These are phyloP conservation scores for Leucogyrophana mollusca DNA, from an alignment of 768 basidiomycete species.

Conservation along the genomic window DNA sequence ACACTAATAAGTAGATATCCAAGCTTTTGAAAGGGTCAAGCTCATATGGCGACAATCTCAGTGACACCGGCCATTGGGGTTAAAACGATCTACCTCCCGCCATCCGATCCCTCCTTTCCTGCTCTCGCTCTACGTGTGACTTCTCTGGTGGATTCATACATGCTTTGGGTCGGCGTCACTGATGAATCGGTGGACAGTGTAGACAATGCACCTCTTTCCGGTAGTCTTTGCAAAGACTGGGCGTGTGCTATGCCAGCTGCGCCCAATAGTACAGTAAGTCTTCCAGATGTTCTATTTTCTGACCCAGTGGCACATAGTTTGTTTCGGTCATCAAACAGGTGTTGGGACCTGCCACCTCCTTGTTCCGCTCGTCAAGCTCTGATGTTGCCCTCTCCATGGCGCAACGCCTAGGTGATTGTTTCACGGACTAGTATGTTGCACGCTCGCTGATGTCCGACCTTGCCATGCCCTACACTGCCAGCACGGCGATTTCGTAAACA, in stretches of 20 bases:
- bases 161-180: slow-evolving; percentile 79
- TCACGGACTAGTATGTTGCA: slow-evolving; percentile 10
- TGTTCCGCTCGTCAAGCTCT: slow-evolving; percentile 60
- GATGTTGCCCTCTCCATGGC: slow-evolving; percentile 75
- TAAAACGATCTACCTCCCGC: slow-evolving; percentile 46
- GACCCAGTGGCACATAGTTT: neutral
- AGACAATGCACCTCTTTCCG: slow-evolving; percentile 48
- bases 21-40: too few relatives aligned
- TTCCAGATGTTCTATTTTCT: neutral
- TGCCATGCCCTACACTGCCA: slow-evolving; percentile 31
- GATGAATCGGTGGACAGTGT: slow-evolving; percentile 44
- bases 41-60: neutral
- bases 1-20: too few relatives aligned
- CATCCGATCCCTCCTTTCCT: slow-evolving; percentile 51
- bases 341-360: slow-evolving; percentile 48
- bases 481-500: slow-evolving; percentile 64
- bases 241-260: slow-evolving; percentile 74
- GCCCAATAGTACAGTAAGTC: slow-evolving; percentile 21
- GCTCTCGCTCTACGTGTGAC: slow-evolving; percentile 68
- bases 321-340: neutral
- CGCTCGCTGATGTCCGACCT: slow-evolving; percentile 6
- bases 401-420: slow-evolving; percentile 68
- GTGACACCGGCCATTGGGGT: slow-evolving; percentile 35
- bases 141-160: slow-evolving; percentile 67
- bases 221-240: slow-evolving; percentile 72